These are phyloP conservation scores for Phytophthora hybrid DNA, from an alignment of 352 stramenopile species.

Conservation along the genomic window DNA sequence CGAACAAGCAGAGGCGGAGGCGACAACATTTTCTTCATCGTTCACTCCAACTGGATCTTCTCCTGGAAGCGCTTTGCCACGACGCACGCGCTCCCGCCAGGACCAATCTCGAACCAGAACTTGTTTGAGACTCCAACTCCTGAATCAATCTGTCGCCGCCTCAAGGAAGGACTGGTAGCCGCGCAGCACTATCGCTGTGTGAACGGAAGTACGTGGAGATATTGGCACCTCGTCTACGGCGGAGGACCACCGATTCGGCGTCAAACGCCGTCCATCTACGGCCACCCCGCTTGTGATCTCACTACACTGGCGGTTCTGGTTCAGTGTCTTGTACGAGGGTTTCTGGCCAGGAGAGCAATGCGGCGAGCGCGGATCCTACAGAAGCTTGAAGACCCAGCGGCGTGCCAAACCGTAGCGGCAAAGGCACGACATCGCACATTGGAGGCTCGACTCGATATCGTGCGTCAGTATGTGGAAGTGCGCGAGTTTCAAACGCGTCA, in stretches of 20 bases:
- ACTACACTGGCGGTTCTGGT: constrained; percentile 44
- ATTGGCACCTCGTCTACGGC: constrained; percentile 56
- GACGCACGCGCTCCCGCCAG: constrained; percentile 23
- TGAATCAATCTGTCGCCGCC: constrained; percentile 4
- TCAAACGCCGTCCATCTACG: constrained; percentile 57
- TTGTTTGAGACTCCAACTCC: constrained; percentile 23
- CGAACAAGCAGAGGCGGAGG: constrained; percentile 17
- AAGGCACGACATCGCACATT: constrained; percentile 34
- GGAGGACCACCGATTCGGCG: constrained; percentile 58
- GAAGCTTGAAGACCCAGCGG: constrained; percentile 39
- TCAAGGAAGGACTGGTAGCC: constrained; percentile 50
- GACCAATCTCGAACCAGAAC: constrained; percentile 34
- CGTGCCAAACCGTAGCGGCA: constrained; percentile 27
- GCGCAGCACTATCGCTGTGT: constrained; percentile 66
- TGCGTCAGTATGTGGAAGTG: constrained; percentile 64
- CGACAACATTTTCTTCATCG: constrained; percentile 47
- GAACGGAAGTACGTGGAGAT: constrained; percentile 64
- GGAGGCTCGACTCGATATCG: constrained; percentile 47
- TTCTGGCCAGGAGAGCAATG: constrained; percentile 48
- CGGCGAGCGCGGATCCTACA: constrained; percentile 19
- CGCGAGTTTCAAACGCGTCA: constrained; percentile 68
- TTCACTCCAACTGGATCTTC: constrained; percentile 51
- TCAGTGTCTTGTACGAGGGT: constrained; percentile 63
- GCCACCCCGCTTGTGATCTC: constrained; percentile 41
- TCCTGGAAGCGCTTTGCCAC: constrained; percentile 57